Base-by-base conservation (phyloP, 495 filamentous ascomycete species). In the Penicillium diatomitis region DNA sequence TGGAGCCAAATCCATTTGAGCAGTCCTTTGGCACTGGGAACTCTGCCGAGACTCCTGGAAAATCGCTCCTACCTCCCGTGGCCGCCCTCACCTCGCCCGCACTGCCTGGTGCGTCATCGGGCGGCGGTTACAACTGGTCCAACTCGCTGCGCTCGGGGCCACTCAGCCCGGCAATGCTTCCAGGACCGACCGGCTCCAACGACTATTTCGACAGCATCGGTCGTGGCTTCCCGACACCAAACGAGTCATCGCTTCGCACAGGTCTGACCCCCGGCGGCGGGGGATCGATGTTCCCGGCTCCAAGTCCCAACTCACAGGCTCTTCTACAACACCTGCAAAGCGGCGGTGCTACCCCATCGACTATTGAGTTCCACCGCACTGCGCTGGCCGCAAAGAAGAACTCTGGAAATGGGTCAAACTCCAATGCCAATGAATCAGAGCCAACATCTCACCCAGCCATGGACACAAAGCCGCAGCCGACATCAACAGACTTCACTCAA, bases 1-100 rank as follows among this genome's bases (percentile, higher is more conserved):
- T 86, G 54, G 92, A 98, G 63, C 90, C 89, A 46, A 98, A 98
- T 62, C 90, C 91, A 5, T 98, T 98, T 62, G 92, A 98, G 64
- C 83, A 89, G 58, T 95, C 90, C 0, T 98, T 98, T 63, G 77
- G 80, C 44, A 48, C 38, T 32, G 81, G 79, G 47, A 50, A 53
- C 38, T 76, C 85, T 8, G 76, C 79, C 47, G 87, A 95, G 60
- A 92, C 88, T 27, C 89, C 94, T 8, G 89, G 88, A 38, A 88
- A 90, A 63, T 88, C 86, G 11, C 83, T 95, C 54, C 79, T 98
- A 52, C 92, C 92, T 28, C 85, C 90, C 28, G 89, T 97, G 54
- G 88, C 92, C 12, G 79, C 88, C 33, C 78, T 98, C 55, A 91
- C 94, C 8, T 97, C 94, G 8, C 94, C 92, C 40, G 88, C 90